These are phyloP conservation scores for Cyberlindnera nakhonratchasimensis DNA, from an alignment of 805 yeast genomes.

Conservation along the genomic window DNA sequence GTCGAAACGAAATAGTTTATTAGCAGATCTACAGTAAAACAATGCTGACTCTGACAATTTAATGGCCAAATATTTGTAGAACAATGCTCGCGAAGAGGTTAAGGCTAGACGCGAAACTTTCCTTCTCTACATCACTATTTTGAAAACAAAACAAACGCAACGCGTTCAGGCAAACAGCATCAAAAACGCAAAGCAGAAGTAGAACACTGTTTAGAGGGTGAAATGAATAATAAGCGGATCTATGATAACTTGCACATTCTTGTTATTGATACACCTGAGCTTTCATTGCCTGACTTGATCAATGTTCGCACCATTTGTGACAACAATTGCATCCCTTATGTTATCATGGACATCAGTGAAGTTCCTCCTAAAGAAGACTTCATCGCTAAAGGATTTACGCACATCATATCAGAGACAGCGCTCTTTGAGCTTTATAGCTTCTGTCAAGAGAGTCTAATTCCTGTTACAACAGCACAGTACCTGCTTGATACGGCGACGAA, in stretches of 20 bases:
- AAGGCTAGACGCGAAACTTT: slow-evolving; percentile 3
- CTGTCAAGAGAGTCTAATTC: slow-evolving; percentile 53
- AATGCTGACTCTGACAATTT: not conserved
- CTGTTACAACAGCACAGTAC: slow-evolving; percentile 65
- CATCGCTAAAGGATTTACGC: slow-evolving; percentile 31
- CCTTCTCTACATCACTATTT: no score
- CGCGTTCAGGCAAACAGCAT: not conserved
- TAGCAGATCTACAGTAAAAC: slow-evolving; percentile 2
- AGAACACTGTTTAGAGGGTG: not conserved
- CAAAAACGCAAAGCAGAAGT: not conserved
- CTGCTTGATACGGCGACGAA: slow-evolving; percentile 43
- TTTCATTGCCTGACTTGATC: slow-evolving; percentile 14
- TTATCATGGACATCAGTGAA: slow-evolving; percentile 19
- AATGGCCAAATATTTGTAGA: no score
- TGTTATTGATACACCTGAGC: slow-evolving; percentile 19
- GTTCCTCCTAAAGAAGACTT: slow-evolving; percentile 24
- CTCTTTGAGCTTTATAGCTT: slow-evolving; percentile 41
- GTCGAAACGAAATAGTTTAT: slow-evolving; percentile 20
- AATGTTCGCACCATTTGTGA: slow-evolving; percentile 23
- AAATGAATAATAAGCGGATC: slow-evolving; percentile 16
- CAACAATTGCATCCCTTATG: slow-evolving; percentile 26
- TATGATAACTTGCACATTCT: slow-evolving; percentile 25
- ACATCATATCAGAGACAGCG: slow-evolving; percentile 49
- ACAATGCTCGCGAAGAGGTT: no score
- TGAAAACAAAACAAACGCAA: slow-evolving; percentile 10